Conservation (phyloP, 176 grass and related monocot genomes). For the maize (Zea mays) region Zm-B73-REFERENCE-NAM-5.0 NC_050100.1:25947001-25947500, state of each 20-base stretch:
- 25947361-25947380: constrained; percentile 59
- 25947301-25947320: constrained; percentile 53
- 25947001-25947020: constrained; percentile 45
- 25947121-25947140: constrained; percentile 67
- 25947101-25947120: constrained; percentile 46
- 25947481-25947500: constrained; percentile 59
- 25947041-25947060: constrained; percentile 58
- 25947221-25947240: constrained; percentile 59
- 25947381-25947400: constrained; percentile 60
- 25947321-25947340: constrained; percentile 67
- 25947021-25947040: constrained; percentile 51
- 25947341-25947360: constrained; percentile 68
- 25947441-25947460: constrained; percentile 59
- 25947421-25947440: constrained; percentile 61
- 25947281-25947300: constrained; percentile 56
- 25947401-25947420: constrained; percentile 68
- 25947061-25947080: constrained; percentile 51
- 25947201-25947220: constrained; percentile 50
- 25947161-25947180: constrained; percentile 62
- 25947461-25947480: constrained; percentile 66
- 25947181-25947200: constrained; percentile 60
- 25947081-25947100: constrained; percentile 54
- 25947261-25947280: constrained; percentile 71
- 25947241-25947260: constrained; percentile 72
- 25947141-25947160: constrained; percentile 64